phyloP scores from a whole-genome alignment of 202 grass and related monocot species.

The Elaeis oleifera region DNA sequence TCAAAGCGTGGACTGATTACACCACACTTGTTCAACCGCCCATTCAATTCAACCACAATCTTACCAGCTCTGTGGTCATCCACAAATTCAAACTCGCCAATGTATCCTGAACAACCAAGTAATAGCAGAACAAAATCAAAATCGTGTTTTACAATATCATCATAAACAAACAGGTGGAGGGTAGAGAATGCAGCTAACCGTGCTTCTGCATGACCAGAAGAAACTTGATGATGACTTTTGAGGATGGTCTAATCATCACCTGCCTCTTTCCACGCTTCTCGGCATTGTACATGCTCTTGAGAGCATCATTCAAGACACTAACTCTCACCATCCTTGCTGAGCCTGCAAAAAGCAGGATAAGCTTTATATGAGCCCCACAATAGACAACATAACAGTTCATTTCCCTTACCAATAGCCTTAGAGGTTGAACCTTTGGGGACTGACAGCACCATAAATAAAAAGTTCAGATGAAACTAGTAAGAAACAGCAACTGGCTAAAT shows the following conservation, averaged over 20 bases:
- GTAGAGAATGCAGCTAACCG: neutral
- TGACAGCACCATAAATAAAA: no score
- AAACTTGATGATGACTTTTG: constrained; percentile 18
- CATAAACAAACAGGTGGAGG: neutral
- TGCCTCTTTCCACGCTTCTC: constrained; percentile 16
- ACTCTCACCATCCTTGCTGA: constrained; percentile 6
- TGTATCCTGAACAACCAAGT: constrained; percentile 38
- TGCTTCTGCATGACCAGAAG: constrained; percentile 20
- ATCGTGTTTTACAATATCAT: neutral
- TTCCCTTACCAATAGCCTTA: no score
- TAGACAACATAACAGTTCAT: neutral
- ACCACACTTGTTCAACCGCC: constrained; percentile 71
- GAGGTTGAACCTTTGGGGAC: no score
- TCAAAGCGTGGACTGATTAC: constrained; percentile 66
- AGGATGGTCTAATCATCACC: constrained; percentile 13
- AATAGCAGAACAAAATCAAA: no score
- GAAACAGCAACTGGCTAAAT: no score
- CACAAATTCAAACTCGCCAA: constrained; percentile 74
- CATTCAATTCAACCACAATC: constrained; percentile 69
- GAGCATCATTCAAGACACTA: constrained; percentile 14
- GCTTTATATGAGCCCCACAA: neutral
- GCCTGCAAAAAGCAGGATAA: neutral
- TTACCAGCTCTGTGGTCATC: constrained; percentile 73
- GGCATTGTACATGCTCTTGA: constrained; percentile 23
- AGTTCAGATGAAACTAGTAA: no score